Evolutionary conservation across 768 basidiomycete species (phyloP), one percentile per base, ranked within the genome.

Genomic region (Tricholoma furcatifolium): DNA sequence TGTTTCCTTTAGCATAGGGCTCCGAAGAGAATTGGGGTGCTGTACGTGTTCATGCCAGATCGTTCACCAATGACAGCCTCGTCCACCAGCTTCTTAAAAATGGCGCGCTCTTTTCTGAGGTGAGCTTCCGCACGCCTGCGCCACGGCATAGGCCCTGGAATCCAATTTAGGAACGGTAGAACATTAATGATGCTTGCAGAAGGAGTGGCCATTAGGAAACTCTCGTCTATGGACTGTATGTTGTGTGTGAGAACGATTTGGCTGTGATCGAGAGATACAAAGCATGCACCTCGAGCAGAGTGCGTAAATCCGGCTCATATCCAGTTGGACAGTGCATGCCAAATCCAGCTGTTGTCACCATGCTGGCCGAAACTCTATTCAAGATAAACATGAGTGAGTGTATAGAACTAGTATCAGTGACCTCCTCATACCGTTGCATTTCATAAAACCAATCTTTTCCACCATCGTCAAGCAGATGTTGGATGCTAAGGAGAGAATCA

Each of bases 111-210:
- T 20, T 41, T 27, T 10, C 21, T 31, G 11, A 40, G 31, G n/a
- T 34, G 43, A 3, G 14, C 3, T 0, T 35, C 7, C 2, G 49
- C 49, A 15, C 40, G 49, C 14, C 30, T 42, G 9, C 49, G 39
- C 49, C 49, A 50, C 4, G 49, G 49, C 49, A 50, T 50, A 2
- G 40, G 40, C 35, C 49, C 49, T 11, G 41, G 49, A n/a, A 43
- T 43, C 9, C 12, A 36, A 12, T 50, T 32, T 20, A 50, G 15
- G 5, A 50, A 50, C 7, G 49, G 41, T 8, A 50, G 24, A 27
- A n/a, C n/a, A n/a, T n/a, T n/a, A n/a, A n/a, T n/a, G n/a, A n/a
- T n/a, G n/a, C n/a, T n/a, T n/a, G n/a, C 32, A n/a, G 41, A 42
- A 4, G 41, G 41, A 17, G 49, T 43, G 20, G 20, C 32, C 4